A percentile compares a stretch with the other conserved stretches of the same genome.
phyloP scores from a whole-genome alignment of 306 rosid genomes.

The Arachis hypogaea region DNA sequence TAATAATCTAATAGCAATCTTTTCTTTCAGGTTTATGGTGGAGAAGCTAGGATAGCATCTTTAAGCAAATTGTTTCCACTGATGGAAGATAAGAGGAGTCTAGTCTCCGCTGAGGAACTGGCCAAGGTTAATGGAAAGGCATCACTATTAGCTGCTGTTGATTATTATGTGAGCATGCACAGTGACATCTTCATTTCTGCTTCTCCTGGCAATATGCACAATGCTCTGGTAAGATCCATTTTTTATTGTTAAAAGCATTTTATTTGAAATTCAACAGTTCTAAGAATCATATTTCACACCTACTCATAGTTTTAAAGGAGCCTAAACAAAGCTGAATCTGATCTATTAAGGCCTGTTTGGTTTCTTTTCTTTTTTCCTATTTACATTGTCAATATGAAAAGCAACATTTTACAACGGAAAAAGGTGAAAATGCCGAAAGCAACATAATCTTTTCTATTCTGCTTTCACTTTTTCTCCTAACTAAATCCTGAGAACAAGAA shows the following conservation, averaged over 20 bases:
- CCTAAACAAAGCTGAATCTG: conserved; percentile 9
- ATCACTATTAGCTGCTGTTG: conserved; percentile 85
- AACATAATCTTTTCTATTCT: too few species aligned
- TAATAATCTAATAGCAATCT: conserved; percentile 27
- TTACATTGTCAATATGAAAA: too few species aligned
- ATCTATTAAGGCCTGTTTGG: conserved; percentile 16
- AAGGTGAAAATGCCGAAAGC: too few species aligned
- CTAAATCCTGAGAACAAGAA: too few species aligned
- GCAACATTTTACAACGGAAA: too few species aligned
- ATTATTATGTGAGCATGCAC: conserved; percentile 91
- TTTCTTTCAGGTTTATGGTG: conserved; percentile 82
- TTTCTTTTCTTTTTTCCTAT: background rate
- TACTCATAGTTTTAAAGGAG: conserved; percentile 12
- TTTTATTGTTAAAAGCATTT: background rate
- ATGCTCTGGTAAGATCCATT: conserved; percentile 75
- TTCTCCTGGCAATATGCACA: conserved; percentile 99
- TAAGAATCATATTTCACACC: background rate
- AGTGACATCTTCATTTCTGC: conserved; percentile 95
- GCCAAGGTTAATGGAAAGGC: conserved; percentile 86
- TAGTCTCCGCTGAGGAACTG: conserved; percentile 66
- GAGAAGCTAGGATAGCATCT: conserved; percentile 82
- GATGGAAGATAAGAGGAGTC: conserved; percentile 93
- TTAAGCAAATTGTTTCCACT: conserved; percentile 73
- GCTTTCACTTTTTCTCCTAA: too few species aligned
- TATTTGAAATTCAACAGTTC: conserved; percentile 23